Conservation (phyloP, 345 rosid genomes). For the Eucalyptus sp. region DNA sequence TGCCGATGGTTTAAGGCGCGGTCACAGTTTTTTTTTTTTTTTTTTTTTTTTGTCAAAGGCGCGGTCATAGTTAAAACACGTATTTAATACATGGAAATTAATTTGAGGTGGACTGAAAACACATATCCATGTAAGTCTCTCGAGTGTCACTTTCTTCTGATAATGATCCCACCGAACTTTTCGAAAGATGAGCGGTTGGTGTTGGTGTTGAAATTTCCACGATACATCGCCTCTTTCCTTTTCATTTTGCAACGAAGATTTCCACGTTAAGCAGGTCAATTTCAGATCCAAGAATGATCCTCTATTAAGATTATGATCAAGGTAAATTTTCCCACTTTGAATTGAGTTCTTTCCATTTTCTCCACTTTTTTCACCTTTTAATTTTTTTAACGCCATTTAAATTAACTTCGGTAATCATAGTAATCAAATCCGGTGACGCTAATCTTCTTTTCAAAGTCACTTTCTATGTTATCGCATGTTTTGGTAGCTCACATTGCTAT, state of each 20-base stretch:
- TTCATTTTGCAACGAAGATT: not conserved
- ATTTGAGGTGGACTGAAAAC: not conserved
- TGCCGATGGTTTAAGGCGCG: too few species aligned
- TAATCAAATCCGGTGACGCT: not conserved
- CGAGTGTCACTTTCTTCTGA: not conserved
- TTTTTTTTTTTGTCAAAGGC: too few species aligned
- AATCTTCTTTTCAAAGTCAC: not conserved
- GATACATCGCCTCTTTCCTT: not conserved
- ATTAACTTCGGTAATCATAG: not conserved
- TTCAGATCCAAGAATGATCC: not conserved
- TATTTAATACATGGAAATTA: not conserved
- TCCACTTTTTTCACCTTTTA: not conserved
- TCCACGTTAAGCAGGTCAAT: not conserved
- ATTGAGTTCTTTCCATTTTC: not conserved
- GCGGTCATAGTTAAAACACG: not conserved
- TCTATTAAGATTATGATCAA: not conserved
- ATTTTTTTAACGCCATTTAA: not conserved
- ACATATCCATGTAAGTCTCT: not conserved
- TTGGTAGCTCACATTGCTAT: not conserved
- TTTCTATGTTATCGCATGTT: not conserved
- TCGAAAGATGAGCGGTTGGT: not conserved
- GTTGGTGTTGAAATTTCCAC: not conserved
- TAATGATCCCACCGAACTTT: not conserved
- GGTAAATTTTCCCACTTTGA: not conserved
- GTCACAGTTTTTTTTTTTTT: too few species aligned